Evolutionary conservation across 306 rosid species (phyloP).

Genomic region (Fagus crenata): DNA sequence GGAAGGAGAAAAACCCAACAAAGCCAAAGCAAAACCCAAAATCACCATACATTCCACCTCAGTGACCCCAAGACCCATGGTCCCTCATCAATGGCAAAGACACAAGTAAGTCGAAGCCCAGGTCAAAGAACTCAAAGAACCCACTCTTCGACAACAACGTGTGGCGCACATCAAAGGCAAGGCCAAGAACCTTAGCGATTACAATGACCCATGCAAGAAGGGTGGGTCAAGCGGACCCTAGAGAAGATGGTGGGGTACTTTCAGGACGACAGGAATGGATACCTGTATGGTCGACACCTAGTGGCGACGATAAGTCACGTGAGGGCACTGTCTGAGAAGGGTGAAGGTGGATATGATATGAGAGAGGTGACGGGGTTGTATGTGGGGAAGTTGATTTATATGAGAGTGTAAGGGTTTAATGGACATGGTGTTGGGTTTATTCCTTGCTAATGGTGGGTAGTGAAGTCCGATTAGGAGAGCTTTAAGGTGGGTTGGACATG

Average conservation of each 20-base stretch:
- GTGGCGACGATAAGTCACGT: constrained; percentile 78
- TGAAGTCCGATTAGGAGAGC: no score
- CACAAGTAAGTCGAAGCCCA: constrained; percentile 60
- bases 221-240: constrained; percentile 80
- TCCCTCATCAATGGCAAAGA: constrained; percentile 54
- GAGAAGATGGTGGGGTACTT: constrained; percentile 87
- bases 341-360: constrained; percentile 61
- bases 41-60: constrained; percentile 28
- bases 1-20: no score
- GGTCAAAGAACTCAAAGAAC: constrained; percentile 47
- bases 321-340: constrained; percentile 53
- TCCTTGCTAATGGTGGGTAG: no score
- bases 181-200: constrained; percentile 54
- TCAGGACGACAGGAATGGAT: constrained; percentile 70
- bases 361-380: constrained; percentile 70
- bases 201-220: constrained; percentile 47
- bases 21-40: neutral
- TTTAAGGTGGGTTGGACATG: no score
- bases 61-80: constrained; percentile 77
- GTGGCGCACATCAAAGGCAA: constrained; percentile 72
- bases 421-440: no score
- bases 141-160: constrained; percentile 89
- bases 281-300: constrained; percentile 71
- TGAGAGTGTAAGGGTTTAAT: constrained; percentile 34
- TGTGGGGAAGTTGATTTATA: constrained; percentile 70